Evolutionary conservation across 768 basidiomycete genomes (phyloP), one percentile per base, ranked within the genome.

Genomic region (Leccinum arenicola): DNA sequence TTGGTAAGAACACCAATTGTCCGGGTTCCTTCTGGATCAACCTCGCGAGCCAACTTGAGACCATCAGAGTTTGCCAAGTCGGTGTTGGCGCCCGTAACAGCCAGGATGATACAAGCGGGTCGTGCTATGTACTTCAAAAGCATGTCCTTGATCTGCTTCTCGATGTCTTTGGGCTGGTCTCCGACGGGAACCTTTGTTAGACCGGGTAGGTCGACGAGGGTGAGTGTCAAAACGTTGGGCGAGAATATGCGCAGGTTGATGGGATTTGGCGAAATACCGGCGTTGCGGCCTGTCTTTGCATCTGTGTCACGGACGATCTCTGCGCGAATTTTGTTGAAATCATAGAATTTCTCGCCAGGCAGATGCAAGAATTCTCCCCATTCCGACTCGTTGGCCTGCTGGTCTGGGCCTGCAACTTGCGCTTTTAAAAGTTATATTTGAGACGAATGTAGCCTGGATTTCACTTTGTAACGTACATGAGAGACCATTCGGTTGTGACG

Each of bases 31-130:
- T 98, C 96, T 3, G 96, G 95, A 71, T 99, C 97, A 25, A 98
- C 95, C 69, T 98, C 95, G 61, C 97, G 82, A 53, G 95, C 96
- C 81, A 98, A 77, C 78, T 97, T 96, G 70, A 97, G 74, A 52
- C 97, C 96, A 74, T 98, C 97, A 19, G 96, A 98, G 76, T 98
- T 99, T 60, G 97, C 97, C 82, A 99, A 81, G 80, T 99, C 97
- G 50, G 86, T 89, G 73, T 98, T 98, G 65, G 94, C 96, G 40
- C 88, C 90, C 0, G 96, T 97, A 62, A 98, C 96, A 36, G 96
- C 96, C 55, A 98, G 86, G 66, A 98, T 86, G 75, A 98, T 96
- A 77, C 94, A 96, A 55, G 94, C 91, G 40, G 96, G 90, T 73
- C 94, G 94, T 17, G 91, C 87, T 69, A 98, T 98, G 70, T 89